Conservation (phyloP, 192 early-diverging fungal genomes). For the Chytriomyces hyalinus region DNA sequence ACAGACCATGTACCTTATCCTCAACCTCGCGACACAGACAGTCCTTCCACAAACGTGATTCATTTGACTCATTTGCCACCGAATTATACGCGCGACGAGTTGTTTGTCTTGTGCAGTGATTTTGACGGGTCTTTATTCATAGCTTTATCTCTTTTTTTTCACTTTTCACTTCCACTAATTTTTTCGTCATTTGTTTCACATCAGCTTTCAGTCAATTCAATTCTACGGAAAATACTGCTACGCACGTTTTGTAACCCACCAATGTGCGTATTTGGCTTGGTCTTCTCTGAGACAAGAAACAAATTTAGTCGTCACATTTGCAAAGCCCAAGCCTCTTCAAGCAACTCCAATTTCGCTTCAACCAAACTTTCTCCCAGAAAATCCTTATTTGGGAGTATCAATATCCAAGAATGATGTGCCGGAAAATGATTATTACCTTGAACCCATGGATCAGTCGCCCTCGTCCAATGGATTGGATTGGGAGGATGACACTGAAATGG, state of each 20-base stretch:
- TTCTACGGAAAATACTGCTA: slow-evolving; percentile 37
- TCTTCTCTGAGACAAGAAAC: slow-evolving; percentile 5
- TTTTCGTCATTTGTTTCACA: neutral
- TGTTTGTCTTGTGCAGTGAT: slow-evolving; percentile 11
- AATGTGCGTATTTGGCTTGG: neutral
- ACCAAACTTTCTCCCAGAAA: neutral
- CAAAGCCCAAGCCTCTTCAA: slow-evolving; percentile 25
- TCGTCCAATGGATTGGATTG: too few relatives aligned
- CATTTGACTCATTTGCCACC: slow-evolving; percentile 31
- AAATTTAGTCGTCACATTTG: slow-evolving; percentile 34
- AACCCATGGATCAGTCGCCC: neutral
- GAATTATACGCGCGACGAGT: slow-evolving; percentile 20
- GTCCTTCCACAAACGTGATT: neutral
- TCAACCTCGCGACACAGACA: slow-evolving; percentile 4
- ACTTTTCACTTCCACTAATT: neutral
- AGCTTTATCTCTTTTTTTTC: neutral
- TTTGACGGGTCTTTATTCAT: slow-evolving; percentile 6
- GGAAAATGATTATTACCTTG: neutral
- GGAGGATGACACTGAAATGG: too few relatives aligned
- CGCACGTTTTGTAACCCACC: slow-evolving; percentile 11
- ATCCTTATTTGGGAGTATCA: too few relatives aligned
- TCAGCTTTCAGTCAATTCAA: slow-evolving; percentile 13
- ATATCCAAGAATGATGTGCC: too few relatives aligned
- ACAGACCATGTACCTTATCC: slow-evolving; percentile 25
- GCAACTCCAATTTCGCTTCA: neutral